A percentile compares a stretch with the other conserved stretches of the same genome.
phyloP scores from a whole-genome alignment of 495 filamentous ascomycete species.

The Sporormia fimetaria region DNA sequence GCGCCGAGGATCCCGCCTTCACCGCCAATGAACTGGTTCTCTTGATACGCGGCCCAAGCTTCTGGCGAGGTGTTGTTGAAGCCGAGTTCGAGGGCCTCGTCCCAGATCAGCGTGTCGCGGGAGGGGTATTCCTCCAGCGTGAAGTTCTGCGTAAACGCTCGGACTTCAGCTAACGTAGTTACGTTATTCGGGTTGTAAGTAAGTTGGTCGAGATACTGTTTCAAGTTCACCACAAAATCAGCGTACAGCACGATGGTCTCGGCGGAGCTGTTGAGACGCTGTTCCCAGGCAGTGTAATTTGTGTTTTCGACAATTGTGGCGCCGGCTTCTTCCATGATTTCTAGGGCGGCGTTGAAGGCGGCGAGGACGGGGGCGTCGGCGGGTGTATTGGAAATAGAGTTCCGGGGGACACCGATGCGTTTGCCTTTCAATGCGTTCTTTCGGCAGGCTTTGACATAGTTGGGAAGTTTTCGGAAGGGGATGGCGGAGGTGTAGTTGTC shows the following conservation, averaged over 20 bases:
- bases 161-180: conserved; percentile 33
- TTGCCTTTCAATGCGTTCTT: conserved; percentile 37
- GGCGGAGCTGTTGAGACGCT: conserved; percentile 22
- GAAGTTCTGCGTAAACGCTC: conserved; percentile 38
- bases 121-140: conserved; percentile 39
- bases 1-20: conserved; percentile 42
- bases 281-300: conserved; percentile 41
- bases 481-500: conserved; percentile 47
- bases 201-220: conserved; percentile 32
- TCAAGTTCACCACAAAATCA: conserved; percentile 32
- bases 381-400: conserved; percentile 26
- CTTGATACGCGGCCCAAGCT: conserved; percentile 33
- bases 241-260: conserved; percentile 28
- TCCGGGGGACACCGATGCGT: conserved; percentile 44
- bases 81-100: conserved; percentile 32
- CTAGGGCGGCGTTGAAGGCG: conserved; percentile 39
- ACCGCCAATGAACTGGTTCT: conserved; percentile 38
- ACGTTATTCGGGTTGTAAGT: conserved; percentile 33
- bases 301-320: conserved; percentile 42
- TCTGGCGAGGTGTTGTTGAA: conserved; percentile 30
- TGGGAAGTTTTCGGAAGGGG: conserved; percentile 35
- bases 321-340: conserved; percentile 37
- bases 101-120: conserved; percentile 41
- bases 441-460: conserved; percentile 44
- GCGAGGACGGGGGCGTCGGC: conserved; percentile 28